phyloP scores from a whole-genome alignment of 441 rosid species.

The Erodium trifolium region DNA sequence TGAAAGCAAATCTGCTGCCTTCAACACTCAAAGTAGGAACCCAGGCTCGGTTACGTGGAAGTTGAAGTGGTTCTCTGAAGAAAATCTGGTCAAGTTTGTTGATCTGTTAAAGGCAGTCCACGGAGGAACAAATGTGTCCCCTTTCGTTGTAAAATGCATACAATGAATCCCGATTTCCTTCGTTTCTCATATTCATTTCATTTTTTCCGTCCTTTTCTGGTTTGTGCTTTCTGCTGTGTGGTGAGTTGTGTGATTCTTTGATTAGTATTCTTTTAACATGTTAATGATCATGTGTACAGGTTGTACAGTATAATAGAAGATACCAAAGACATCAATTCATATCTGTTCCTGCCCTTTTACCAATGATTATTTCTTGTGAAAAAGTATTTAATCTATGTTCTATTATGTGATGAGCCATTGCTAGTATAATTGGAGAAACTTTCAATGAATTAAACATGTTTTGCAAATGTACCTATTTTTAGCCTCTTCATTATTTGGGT shows the following conservation, averaged over 20 bases:
- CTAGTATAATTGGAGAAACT: no score
- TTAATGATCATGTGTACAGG: slow-evolving; percentile 23
- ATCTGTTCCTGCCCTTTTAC: no score
- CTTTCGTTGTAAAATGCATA: slow-evolving; percentile 37
- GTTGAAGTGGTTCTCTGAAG: slow-evolving; percentile 58
- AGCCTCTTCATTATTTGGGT: no score
- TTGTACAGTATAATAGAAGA: slow-evolving; percentile 28
- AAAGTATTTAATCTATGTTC: no score
- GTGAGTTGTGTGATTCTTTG: slow-evolving; percentile 30
- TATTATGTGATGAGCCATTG: no score
- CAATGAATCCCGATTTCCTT: slow-evolving; percentile 19
- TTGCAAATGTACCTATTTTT: no score
- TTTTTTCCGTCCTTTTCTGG: slow-evolving; percentile 25
- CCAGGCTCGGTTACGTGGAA: slow-evolving; percentile 35
- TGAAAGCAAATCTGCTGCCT: slow-evolving; percentile 20
- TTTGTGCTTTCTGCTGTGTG: slow-evolving; percentile 13
- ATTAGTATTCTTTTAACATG: slow-evolving; percentile 26
- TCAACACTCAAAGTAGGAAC: slow-evolving; percentile 14
- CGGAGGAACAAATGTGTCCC: slow-evolving; percentile 29
- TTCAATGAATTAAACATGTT: no score
- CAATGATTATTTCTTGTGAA: no score
- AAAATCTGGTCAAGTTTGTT: slow-evolving; percentile 50
- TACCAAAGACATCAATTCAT: not conserved
- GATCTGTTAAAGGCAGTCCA: slow-evolving; percentile 66
- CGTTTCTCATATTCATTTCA: slow-evolving; percentile 33